Percentiles rank a stretch among this genome's conserved stretches.
phyloP scores from a whole-genome alignment of 2,329 filamentous ascomycete species.

The Aspergillus texensis region DNA sequence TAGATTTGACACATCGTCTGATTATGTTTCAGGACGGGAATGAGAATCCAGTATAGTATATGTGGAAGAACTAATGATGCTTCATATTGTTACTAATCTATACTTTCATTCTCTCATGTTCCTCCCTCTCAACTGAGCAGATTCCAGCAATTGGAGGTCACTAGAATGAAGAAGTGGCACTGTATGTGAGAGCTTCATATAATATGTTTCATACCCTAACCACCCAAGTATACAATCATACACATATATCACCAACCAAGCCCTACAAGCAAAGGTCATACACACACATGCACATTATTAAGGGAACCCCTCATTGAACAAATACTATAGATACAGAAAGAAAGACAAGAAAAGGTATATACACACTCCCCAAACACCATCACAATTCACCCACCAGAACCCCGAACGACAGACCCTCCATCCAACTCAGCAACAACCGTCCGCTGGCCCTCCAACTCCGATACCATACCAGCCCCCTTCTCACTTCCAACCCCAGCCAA shows the following conservation, averaged over 20 bases:
- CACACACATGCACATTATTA: not conserved
- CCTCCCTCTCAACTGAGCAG: not conserved
- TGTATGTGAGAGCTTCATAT: not conserved
- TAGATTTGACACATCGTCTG: slow-evolving; percentile 9
- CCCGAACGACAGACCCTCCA: not conserved
- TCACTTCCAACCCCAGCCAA: not conserved
- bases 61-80: not conserved
- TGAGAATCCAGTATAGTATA: slow-evolving; percentile 3
- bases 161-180: not conserved
- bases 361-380: not conserved
- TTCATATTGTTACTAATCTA: not conserved
- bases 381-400: not conserved
- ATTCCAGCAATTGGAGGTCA: not conserved
- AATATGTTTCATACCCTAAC: not conserved
- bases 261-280: no score
- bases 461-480: not conserved
- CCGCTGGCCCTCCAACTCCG: not conserved
- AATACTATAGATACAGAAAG: not conserved
- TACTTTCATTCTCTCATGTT: not conserved
- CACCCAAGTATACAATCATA: not conserved
- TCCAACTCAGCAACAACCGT: not conserved
- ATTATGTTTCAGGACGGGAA: not conserved
- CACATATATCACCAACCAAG: no score
- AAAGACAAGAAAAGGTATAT: not conserved
- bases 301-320: not conserved